Base-by-base conservation (phyloP, 192 early-diverging fungal species). In the Mortierella claussenii region DNA sequence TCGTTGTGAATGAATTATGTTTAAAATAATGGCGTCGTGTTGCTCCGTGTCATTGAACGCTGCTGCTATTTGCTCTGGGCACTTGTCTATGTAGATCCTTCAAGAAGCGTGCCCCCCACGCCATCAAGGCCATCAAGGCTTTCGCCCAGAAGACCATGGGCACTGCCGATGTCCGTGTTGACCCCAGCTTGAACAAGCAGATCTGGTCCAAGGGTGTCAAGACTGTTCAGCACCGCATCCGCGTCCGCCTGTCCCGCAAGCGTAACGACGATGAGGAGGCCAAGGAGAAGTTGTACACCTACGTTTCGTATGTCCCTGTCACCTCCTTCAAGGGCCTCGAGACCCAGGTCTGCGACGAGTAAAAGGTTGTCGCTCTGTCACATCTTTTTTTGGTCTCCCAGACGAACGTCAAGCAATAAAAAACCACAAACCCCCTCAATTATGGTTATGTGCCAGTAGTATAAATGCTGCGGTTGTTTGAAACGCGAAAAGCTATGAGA, bases 261-360 rank as follows among this genome's bases (percentile, higher is more conserved):
- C 92, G 96, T 85, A 98, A 97, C 89, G 97, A 99, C 74, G 93
- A 89, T 78, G 97, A 99, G 82, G 90, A 93, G 69, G 93, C 94
- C 80, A 92, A 92, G 82, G 94, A 97, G 87, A 98, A 97, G 93
- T 90, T 99, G 46, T 99, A 95, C 92, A 95, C 96, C 65, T 87
- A 90, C 70, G 97, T 99, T 61, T 87, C 93, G 68, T 87, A 87
- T 69, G 97, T 99, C 55, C 89, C 91, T 44, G 89, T 93, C 70
- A 83, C 92, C 61, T 80, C 81, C 81, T 98, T 97, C 88, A 98
- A 96, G 90, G 95, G 96, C 87, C 83, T 87, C 76, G 86, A 90
- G 84, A 87, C 87, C 60, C 83, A 87, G 81, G 82, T 81, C 54
- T 81, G 86, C 59, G 89, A 90, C 80, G 89, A 90, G 57, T 80